Percentiles rank a stretch among this genome's conserved stretches.
These are phyloP conservation scores for Chaetothyriales sp. DNA, from an alignment of 2,329 filamentous ascomycete species.

Conservation along the genomic window DNA sequence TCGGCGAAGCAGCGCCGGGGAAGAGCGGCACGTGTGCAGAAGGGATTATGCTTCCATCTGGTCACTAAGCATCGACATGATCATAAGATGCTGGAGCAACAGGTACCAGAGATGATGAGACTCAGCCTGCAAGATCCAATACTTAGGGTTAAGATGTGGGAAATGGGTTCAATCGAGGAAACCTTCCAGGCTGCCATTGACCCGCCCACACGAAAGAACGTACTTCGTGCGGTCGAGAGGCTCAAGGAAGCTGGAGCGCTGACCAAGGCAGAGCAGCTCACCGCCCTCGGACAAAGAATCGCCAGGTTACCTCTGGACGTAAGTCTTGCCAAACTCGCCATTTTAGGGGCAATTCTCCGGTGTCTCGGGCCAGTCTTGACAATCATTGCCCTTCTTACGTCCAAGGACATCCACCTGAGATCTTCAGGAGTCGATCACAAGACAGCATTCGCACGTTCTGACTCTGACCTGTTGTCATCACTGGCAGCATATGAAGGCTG, in stretches of 20 bases:
- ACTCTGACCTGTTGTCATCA: conserved; percentile 81
- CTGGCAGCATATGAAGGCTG: conserved; percentile 89
- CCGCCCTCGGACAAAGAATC: conserved; percentile 69
- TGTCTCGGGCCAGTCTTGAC: conserved; percentile 86
- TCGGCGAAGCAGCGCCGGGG: conserved; percentile 92
- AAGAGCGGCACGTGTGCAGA: conserved; percentile 85
- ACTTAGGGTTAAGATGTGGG: conserved; percentile 94
- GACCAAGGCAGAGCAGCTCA: conserved; percentile 66
- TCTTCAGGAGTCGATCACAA: conserved; percentile 55
- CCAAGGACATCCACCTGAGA: conserved; percentile 58
- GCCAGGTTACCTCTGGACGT: conserved; percentile 84
- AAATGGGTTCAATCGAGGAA: conserved; percentile 81
- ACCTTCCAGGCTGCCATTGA: conserved; percentile 79
- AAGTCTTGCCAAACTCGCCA: conserved; percentile 81
- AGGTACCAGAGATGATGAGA: conserved; percentile 90
- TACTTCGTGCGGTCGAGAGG: conserved; percentile 80
- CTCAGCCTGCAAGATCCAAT: conserved; percentile 88
- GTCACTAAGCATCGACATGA: conserved; percentile 87
- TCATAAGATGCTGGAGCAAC: conserved; percentile 56
- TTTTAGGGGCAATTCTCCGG: conserved; percentile 72
- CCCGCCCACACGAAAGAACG: conserved; percentile 79
- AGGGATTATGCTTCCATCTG: conserved; percentile 87
- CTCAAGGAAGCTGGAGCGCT: conserved; percentile 85
- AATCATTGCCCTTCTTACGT: conserved; percentile 81
- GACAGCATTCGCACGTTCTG: conserved; percentile 63